Conservation (phyloP, 257 asterid genomes). For the Paraleonurus japonicus region DNA sequence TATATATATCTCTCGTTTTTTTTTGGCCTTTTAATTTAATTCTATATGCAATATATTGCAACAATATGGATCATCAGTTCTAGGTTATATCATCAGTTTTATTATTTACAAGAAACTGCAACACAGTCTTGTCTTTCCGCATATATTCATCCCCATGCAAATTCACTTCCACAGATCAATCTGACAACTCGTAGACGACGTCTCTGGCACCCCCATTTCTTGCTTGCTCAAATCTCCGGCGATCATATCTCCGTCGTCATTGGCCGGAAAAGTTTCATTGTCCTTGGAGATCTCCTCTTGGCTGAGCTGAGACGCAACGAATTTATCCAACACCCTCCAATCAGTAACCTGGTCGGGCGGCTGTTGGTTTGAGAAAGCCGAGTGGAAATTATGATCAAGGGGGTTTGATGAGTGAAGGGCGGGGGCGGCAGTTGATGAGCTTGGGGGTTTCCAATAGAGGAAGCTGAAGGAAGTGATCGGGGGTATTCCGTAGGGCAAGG, state of each 20-base stretch:
- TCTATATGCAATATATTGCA: slow-evolving; percentile 8
- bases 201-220: slow-evolving; percentile 48
- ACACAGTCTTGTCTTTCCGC: slow-evolving; percentile 34
- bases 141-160: no score
- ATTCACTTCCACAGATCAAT: slow-evolving; percentile 60
- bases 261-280: slow-evolving; percentile 30
- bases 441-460: slow-evolving; percentile 57
- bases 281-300: slow-evolving; percentile 56
- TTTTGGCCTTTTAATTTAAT: slow-evolving; percentile 19
- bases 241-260: slow-evolving; percentile 35
- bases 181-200: slow-evolving; percentile 52
- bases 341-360: slow-evolving; percentile 57
- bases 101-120: slow-evolving; percentile 38
- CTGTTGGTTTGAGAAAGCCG: slow-evolving; percentile 28
- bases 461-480: slow-evolving; percentile 57
- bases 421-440: slow-evolving; percentile 26
- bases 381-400: slow-evolving; percentile 37
- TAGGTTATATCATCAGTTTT: slow-evolving; percentile 34
- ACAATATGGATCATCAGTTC: slow-evolving; percentile 10
- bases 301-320: slow-evolving; percentile 86
- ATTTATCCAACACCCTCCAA: slow-evolving; percentile 83
- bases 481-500: slow-evolving; percentile 40
- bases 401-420: slow-evolving; percentile 15
- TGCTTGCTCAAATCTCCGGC: slow-evolving; percentile 33
- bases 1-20: background rate